Evolutionary conservation across 257 asterid species (phyloP).

Genomic region (Solanum microdontum): DNA sequence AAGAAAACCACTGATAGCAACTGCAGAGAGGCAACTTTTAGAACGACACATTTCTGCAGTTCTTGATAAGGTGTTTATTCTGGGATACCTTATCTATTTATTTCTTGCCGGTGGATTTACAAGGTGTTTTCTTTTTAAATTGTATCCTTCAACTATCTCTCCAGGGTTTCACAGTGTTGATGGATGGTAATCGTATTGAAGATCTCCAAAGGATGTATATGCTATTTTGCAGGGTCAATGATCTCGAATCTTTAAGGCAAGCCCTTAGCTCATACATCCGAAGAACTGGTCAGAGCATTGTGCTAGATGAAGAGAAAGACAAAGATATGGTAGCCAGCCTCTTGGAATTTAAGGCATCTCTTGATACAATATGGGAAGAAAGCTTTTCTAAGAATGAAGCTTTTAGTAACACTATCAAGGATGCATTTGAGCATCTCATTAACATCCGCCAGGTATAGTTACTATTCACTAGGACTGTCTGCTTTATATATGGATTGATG

Average conservation of each 20-base stretch:
- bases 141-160: slow-evolving; percentile 65
- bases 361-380: slow-evolving; percentile 88
- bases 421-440: slow-evolving; percentile 90
- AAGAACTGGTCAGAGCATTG: slow-evolving; percentile 79
- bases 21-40: slow-evolving; percentile 81
- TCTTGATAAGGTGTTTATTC: slow-evolving; percentile 69
- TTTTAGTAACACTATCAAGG: slow-evolving; percentile 88
- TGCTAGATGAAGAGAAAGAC: slow-evolving; percentile 96
- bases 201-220: slow-evolving; percentile 83
- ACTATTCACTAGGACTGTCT: neutral
- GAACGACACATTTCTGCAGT: slow-evolving; percentile 72
- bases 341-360: slow-evolving; percentile 77
- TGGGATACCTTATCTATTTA: slow-evolving; percentile 21
- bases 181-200: slow-evolving; percentile 85
- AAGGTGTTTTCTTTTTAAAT: neutral
- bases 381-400: slow-evolving; percentile 78
- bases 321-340: slow-evolving; percentile 88
- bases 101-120: neutral
- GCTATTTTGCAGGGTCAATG: slow-evolving; percentile 65
- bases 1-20: slow-evolving; percentile 73
- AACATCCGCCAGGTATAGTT: slow-evolving; percentile 82
- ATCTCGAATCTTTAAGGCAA: slow-evolving; percentile 72
- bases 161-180: slow-evolving; percentile 76
- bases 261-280: slow-evolving; percentile 80
- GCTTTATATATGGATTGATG: neutral